A percentile compares a stretch with the other conserved stretches of the same genome.
phyloP scores from a whole-genome alignment of 352 stramenopile species.

The Plasmopara halstedii region DNA sequence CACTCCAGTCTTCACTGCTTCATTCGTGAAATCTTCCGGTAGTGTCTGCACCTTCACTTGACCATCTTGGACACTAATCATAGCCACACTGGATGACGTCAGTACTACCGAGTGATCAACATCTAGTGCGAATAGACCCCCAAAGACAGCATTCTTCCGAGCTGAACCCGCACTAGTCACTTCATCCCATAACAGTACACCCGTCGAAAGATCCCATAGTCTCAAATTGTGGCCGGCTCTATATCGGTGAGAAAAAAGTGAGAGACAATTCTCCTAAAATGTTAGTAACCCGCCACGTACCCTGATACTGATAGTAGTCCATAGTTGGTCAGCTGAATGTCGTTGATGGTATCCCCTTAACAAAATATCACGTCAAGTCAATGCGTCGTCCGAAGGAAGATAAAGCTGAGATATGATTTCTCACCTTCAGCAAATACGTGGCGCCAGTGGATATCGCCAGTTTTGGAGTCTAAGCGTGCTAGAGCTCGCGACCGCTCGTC shows the following conservation, averaged over 20 bases:
- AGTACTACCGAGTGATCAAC: slow-evolving; percentile 47
- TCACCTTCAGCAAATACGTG: slow-evolving; percentile 47
- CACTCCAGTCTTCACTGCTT: slow-evolving; percentile 7
- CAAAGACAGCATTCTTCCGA: slow-evolving; percentile 22
- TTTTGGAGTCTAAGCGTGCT: slow-evolving; percentile 59
- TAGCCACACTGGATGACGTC: slow-evolving; percentile 31
- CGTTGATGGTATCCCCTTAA: slow-evolving; percentile 50
- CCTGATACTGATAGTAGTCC: slow-evolving; percentile 57
- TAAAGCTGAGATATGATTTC: too few relatives aligned
- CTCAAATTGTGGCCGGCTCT: slow-evolving; percentile 50
- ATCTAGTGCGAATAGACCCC: slow-evolving; percentile 33
- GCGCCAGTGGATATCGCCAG: slow-evolving; percentile 68
- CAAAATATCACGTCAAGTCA: slow-evolving; percentile 4
- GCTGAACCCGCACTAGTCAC: slow-evolving; percentile 18
- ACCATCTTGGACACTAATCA: slow-evolving; percentile 56
- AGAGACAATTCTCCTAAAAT: slow-evolving; percentile 8
- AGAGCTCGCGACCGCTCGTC: slow-evolving; percentile 52
- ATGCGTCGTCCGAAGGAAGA: neutral
- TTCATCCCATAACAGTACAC: slow-evolving; percentile 65
- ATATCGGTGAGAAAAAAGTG: slow-evolving; percentile 1
- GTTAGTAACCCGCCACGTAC: slow-evolving; percentile 17
- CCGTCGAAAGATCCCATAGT: slow-evolving; percentile 57
- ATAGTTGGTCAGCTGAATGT: slow-evolving; percentile 62
- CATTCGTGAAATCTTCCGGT: slow-evolving; percentile 18
- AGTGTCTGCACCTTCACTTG: slow-evolving; percentile 37